Base-by-base conservation (phyloP, 768 basidiomycete species). In the Pleurotus platypus region DNA sequence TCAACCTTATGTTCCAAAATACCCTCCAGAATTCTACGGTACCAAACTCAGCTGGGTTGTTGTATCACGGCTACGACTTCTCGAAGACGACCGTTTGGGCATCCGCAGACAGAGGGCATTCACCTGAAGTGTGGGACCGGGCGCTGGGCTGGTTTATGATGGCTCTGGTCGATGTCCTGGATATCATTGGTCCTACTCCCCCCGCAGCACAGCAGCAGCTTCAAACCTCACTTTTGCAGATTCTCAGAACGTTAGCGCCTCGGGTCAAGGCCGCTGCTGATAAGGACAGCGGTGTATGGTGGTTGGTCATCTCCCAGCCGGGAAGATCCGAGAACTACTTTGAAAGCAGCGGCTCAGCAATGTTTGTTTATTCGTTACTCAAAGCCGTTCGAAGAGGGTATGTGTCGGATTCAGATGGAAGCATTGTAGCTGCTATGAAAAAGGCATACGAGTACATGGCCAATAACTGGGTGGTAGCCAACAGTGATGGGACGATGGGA, bases 41-140 rank as follows among this genome's bases (percentile, higher is more conserved):
- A 6, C 65, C 72, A 5, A 75, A 76, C 51, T 67, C 74, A 49
- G 75, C 72, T 2, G 73, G 74, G 12, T 70, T 81, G 5, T 65
- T 81, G 53, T 77, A 78, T 59, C 79, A 80, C 58, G 79, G 79
- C 5, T 81, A 80, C 59, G 79, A 80, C 58, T 75, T 69, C 60
- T 76, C 77, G 1, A 70, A 75, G 57, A 70, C 64, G 12, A 66
- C 74, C 3, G 61, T 69, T 15, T 81, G 79, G 79, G 78, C 79
- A 3, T 73, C 72, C 11, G 58, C 74, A 0, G 76, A 77, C 60
- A 69, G 77, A 0, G 79, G 79, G 0, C 77, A 78, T 57, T 76
- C 74, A 2, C 77, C 78, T 5, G 75, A 79, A 56, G 74, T 80
- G 5, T 80, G 79, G 78, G 75, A 74, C 49, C 77, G 78, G 16